These are phyloP conservation scores for Sporothrix globosa DNA, from an alignment of 2,329 filamentous ascomycete genomes.

Conservation along the genomic window DNA sequence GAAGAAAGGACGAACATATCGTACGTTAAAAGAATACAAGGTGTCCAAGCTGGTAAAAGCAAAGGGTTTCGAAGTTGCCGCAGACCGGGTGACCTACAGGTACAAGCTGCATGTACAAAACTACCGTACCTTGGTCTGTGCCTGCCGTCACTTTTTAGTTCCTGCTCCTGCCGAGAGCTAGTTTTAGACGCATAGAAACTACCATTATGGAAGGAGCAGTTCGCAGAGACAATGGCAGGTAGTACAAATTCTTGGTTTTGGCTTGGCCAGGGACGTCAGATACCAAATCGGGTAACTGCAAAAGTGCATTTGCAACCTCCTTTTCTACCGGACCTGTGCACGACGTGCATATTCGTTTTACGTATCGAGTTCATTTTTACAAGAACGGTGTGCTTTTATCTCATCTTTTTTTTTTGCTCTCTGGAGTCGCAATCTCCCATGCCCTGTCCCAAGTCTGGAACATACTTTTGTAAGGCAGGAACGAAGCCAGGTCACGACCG, in stretches of 20 bases:
- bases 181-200: background rate
- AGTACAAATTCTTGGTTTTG: background rate
- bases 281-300: background rate
- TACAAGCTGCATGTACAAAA: background rate
- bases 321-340: no score
- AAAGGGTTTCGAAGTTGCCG: background rate
- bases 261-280: background rate
- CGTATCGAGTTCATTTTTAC: background rate
- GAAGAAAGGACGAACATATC: background rate
- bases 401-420: no score
- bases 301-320: background rate
- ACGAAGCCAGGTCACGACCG: background rate
- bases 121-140: background rate
- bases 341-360: no score
- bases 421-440: no score
- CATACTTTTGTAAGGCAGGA: constrained; percentile 6
- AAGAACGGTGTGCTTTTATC: background rate
- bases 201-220: background rate
- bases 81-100: background rate
- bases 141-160: background rate
- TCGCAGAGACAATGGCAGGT: background rate
- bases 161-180: background rate
- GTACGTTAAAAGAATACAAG: background rate
- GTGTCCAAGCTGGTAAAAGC: background rate
- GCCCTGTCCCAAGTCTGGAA: background rate